Conservation (phyloP, 768 basidiomycete species). For the Termitomyces bulborhizus region DNA sequence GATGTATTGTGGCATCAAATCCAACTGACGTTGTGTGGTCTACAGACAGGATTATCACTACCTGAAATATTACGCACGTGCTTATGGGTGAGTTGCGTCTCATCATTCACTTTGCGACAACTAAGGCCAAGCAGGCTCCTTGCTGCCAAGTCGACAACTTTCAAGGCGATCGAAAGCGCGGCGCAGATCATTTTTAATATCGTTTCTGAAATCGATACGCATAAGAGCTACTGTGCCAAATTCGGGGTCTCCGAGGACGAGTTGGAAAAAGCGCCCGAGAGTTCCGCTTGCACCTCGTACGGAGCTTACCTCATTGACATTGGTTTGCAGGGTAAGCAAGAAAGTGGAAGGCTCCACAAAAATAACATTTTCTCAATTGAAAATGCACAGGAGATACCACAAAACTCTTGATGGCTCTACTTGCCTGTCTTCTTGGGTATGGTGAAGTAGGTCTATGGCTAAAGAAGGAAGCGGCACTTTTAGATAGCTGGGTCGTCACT, state of each 20-base stretch:
- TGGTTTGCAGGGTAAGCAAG: constrained; percentile 54
- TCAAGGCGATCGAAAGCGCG: constrained; percentile 54
- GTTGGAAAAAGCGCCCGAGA: constrained; percentile 57
- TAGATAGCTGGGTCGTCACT: constrained; percentile 48
- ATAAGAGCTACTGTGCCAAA: constrained; percentile 60
- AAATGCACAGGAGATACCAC: constrained; percentile 51
- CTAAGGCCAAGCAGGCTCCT: constrained; percentile 45
- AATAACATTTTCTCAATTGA: background rate
- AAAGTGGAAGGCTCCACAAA: background rate
- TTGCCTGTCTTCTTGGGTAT: constrained; percentile 86
- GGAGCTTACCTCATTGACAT: constrained; percentile 81
- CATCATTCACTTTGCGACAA: background rate
- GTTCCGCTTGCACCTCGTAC: constrained; percentile 74
- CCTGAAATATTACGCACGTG: constrained; percentile 78
- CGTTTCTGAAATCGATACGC: constrained; percentile 64
- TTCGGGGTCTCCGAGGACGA: constrained; percentile 65
- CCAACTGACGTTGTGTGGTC: background rate
- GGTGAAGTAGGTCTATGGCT: constrained; percentile 90
- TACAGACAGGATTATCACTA: constrained; percentile 77
- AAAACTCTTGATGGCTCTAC: constrained; percentile 72
- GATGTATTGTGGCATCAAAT: background rate
- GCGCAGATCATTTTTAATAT: constrained; percentile 60
- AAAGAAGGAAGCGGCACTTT: constrained; percentile 42
- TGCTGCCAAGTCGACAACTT: constrained; percentile 69
- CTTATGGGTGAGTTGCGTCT: constrained; percentile 50